Evolutionary conservation across 768 basidiomycete species (phyloP).

Genomic region (Chlorophyllum brunneum): DNA sequence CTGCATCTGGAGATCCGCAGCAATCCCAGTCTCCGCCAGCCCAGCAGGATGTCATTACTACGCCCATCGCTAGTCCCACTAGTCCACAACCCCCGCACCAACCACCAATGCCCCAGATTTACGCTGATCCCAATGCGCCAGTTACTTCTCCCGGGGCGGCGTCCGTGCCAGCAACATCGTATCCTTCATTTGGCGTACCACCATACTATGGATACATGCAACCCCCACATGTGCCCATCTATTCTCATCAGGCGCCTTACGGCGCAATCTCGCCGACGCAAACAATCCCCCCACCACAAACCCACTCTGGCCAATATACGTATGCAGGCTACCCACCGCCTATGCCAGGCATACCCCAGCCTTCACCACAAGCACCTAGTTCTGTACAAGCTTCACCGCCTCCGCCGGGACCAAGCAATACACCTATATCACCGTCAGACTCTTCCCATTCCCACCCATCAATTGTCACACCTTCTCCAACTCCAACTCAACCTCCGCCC

Average conservation of each 20-base stretch:
- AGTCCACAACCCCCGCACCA: constrained; percentile 5
- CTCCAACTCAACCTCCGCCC: neutral
- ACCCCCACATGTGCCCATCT: constrained; percentile 11
- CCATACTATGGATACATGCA: constrained; percentile 23
- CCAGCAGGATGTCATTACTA: neutral
- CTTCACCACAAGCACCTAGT: neutral
- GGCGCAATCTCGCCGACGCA: neutral
- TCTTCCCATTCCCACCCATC: neutral
- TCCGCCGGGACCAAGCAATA: neutral
- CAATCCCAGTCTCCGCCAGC: neutral
- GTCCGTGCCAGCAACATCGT: constrained; percentile 18
- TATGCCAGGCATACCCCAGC: neutral
- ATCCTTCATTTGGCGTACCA: constrained; percentile 26
- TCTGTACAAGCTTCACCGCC: neutral
- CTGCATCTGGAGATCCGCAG: neutral
- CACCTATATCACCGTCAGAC: constrained; percentile 5
- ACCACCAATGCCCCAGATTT: constrained; percentile 17
- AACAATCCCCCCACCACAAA: neutral
- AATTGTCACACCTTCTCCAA: neutral
- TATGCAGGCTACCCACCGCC: constrained; percentile 14
- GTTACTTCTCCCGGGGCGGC: constrained; percentile 6
- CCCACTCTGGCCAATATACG: constrained; percentile 10
- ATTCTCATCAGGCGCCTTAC: constrained; percentile 11
- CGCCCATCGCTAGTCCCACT: neutral
- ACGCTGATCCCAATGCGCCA: constrained; percentile 24